Evolutionary conservation across 129 eudicot genomes (phyloP), one percentile per base, ranked within the genome.

Genomic region (Chrysanthemum seticuspe): DNA sequence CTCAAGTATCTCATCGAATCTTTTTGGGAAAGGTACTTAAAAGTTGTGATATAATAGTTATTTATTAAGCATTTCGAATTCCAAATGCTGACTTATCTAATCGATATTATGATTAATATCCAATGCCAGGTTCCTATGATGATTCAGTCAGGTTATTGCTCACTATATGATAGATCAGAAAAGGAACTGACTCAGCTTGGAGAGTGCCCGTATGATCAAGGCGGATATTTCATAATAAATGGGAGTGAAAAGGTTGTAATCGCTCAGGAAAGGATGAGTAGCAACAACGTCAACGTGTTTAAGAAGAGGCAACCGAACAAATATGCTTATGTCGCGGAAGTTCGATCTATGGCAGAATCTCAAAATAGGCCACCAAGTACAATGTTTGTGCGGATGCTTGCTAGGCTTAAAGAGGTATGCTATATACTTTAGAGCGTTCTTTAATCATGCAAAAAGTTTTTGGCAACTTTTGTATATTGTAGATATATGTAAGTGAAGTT

Each of bases 181-280:
- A 90, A 87, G 85, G 98, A 94, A 74, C 80, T 94, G 74, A 87
- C 98, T 0, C 97, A 94, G 81, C 93, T 94, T 53, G 98, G 97
- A 65, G 98, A 94, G 80, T 94, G 98, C 60, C 98, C 98, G 0
- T 83, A 80, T 77, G 98, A 94, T 85, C 98, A 94, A 72, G 98
- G 98, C 74, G 98, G 98, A 58, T 94, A 94, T 77, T 94, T 94
- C 78, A 94, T 94, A 14, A 86, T 94, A 63, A 94, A 90, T 71
- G 98, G 98, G 12, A 94, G 97, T 83, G 98, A 94, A 71, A 94
- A 90, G 67, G 98, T 87, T 36, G 75, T 94, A n/a, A 90, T 94
- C 73, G 98, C 97, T 77, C 98, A 94, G 78, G 98, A 94, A 79
- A 94, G 88, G 76, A 90, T 94, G 97, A 90, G 97, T 82, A 94